Evolutionary conservation across 1,139 yeast species (phyloP).

Genomic region (Dujonia santamariae): DNA sequence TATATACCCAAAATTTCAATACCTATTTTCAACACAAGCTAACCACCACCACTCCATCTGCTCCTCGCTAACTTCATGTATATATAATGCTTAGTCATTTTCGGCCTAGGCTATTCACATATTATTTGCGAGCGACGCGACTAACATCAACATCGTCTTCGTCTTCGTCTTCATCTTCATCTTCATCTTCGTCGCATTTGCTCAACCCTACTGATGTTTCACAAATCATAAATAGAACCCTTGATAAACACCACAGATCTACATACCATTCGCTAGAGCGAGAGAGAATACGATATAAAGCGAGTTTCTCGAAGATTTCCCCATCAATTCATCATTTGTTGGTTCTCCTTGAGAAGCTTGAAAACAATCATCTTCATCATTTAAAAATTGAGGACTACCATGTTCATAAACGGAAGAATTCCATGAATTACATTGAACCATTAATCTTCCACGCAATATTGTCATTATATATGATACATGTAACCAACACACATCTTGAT

Average conservation of each 20-base stretch:
- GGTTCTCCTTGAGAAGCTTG: constrained; percentile 21
- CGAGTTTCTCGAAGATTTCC: constrained; percentile 14
- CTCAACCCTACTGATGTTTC: neutral
- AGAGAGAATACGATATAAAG: constrained; percentile 17
- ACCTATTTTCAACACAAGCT: no score
- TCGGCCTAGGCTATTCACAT: no score
- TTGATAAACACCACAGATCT: constrained; percentile 28
- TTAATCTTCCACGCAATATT: constrained; percentile 8
- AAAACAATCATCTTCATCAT: constrained; percentile 9
- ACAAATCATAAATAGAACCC: constrained; percentile 9
- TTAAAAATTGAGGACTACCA: neutral
- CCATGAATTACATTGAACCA: constrained; percentile 8
- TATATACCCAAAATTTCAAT: no score
- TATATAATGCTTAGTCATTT: no score
- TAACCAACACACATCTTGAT: neutral
- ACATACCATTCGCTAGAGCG: constrained; percentile 18
- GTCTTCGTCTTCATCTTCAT: no score
- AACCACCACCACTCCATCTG: no score
- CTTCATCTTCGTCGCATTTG: no score
- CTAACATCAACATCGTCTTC: no score
- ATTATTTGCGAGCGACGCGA: no score
- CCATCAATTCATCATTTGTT: constrained; percentile 26
- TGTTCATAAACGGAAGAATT: neutral
- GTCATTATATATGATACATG: constrained; percentile 1
- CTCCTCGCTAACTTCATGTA: no score